Percentiles rank a stretch among this genome's conserved stretches.
Conservation (phyloP, 176 grass and related monocot species). For the Carex cristatella region DNA sequence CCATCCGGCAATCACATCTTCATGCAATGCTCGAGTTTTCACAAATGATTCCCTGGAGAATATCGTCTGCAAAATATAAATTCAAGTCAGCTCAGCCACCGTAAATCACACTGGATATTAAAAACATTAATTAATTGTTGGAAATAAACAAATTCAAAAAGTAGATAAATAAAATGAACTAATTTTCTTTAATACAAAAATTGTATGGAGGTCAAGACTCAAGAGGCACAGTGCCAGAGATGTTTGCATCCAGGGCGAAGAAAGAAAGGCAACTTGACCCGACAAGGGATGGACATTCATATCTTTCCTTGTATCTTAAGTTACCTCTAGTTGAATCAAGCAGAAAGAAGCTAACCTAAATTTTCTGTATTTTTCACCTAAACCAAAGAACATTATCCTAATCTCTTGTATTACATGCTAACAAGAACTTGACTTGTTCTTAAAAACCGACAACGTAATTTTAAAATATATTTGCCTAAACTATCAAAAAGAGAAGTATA, state of each 20-base stretch:
- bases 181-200: too few relatives aligned
- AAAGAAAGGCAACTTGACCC: too few relatives aligned
- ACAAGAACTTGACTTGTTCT: background rate
- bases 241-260: too few relatives aligned
- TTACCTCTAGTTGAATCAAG: too few relatives aligned
- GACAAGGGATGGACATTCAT: too few relatives aligned
- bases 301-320: too few relatives aligned
- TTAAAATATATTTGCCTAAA: background rate
- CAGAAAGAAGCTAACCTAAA: too few relatives aligned
- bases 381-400: background rate
- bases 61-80: conserved; percentile 47
- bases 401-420: background rate
- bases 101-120: background rate
- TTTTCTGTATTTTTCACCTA: too few relatives aligned
- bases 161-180: too few relatives aligned
- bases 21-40: conserved; percentile 59
- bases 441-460: background rate
- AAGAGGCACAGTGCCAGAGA: too few relatives aligned
- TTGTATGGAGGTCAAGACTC: too few relatives aligned
- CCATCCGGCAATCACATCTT: conserved; percentile 95
- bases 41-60: conserved; percentile 86
- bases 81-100: conserved; percentile 1
- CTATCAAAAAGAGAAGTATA: background rate
- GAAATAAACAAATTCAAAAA: background rate
- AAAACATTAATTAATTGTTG: background rate